Conservation (phyloP, 1,284 basidiomycete species). For the Marasmius fiardii region DNA sequence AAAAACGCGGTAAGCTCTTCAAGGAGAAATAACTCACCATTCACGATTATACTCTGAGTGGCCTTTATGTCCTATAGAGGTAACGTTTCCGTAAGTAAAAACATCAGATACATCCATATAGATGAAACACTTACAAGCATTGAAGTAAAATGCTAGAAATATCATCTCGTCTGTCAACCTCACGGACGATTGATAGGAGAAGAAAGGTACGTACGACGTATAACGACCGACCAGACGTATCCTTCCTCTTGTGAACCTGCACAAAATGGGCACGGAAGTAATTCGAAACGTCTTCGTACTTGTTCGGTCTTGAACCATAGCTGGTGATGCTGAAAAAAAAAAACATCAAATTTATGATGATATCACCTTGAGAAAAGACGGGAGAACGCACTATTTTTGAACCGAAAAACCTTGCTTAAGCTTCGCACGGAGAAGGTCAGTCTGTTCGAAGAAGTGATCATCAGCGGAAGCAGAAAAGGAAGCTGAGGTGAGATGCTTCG, state of each 20-base stretch:
- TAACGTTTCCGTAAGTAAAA: slow-evolving; percentile 1
- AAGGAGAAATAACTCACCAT: slow-evolving; percentile 42
- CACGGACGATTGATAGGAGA: not conserved
- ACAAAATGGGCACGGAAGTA: slow-evolving; percentile 80
- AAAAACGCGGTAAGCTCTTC: slow-evolving; percentile 1
- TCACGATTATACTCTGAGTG: slow-evolving; percentile 70
- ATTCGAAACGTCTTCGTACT: slow-evolving; percentile 64
- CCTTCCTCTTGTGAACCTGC: slow-evolving; percentile 66
- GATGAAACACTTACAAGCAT: slow-evolving; percentile 55
- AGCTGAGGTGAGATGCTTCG: slow-evolving; percentile 15
- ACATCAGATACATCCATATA: slow-evolving; percentile 6
- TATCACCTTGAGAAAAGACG: not conserved
- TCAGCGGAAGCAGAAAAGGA: slow-evolving; percentile 4
- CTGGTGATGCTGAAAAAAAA: slow-evolving; percentile 62
- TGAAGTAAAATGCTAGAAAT: slow-evolving; percentile 66
- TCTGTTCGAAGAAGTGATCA: slow-evolving; percentile 31
- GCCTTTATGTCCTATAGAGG: slow-evolving; percentile 60
- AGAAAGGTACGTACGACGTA: slow-evolving; percentile 51
- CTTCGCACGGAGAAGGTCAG: slow-evolving; percentile 65
- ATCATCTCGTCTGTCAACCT: slow-evolving; percentile 2
- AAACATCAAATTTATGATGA: slow-evolving; percentile 1
- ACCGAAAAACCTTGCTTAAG: slow-evolving; percentile 60
- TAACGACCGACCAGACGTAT: slow-evolving; percentile 53
- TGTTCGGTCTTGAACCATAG: slow-evolving; percentile 71
- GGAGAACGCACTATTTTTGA: slow-evolving; percentile 59